These are phyloP conservation scores for Tylopilus rubrobrunneus DNA, from an alignment of 768 basidiomycete genomes.

Conservation along the genomic window DNA sequence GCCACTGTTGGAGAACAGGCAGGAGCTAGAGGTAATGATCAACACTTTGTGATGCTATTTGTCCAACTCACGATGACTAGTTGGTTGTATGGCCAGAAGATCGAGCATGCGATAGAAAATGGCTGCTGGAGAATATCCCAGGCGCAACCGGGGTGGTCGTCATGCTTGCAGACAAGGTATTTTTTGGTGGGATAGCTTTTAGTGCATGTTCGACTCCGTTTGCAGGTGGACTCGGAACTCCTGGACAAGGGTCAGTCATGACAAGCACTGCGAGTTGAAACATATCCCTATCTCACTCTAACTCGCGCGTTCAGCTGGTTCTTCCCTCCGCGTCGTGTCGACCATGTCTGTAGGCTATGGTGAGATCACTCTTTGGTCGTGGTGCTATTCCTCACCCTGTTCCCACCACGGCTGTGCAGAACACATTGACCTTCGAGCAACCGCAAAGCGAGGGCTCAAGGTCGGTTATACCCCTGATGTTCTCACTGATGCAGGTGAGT, in stretches of 20 bases:
- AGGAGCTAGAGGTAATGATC: slow-evolving; percentile 50
- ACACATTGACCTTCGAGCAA: slow-evolving; percentile 65
- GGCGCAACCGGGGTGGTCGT: slow-evolving; percentile 62
- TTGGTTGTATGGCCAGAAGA: slow-evolving; percentile 53
- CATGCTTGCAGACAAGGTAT: slow-evolving; percentile 70
- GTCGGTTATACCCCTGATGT: slow-evolving; percentile 94
- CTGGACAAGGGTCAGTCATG: slow-evolving; percentile 32
- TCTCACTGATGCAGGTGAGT: slow-evolving; percentile 80
- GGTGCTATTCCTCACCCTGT: background rate
- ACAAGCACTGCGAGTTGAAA: background rate
- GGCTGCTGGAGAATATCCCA: slow-evolving; percentile 70
- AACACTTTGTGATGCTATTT: background rate
- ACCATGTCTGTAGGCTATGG: slow-evolving; percentile 93
- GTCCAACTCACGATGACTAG: slow-evolving; percentile 23
- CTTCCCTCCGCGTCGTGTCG: slow-evolving; percentile 74
- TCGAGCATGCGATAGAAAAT: slow-evolving; percentile 51
- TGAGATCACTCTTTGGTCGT: slow-evolving; percentile 27
- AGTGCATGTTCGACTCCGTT: background rate
- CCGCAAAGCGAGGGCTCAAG: slow-evolving; percentile 58
- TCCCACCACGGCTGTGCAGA: slow-evolving; percentile 44
- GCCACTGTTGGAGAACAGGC: slow-evolving; percentile 46
- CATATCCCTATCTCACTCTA: background rate
- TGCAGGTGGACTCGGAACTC: slow-evolving; percentile 70
- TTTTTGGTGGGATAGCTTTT: background rate
- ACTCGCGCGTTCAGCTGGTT: slow-evolving; percentile 57